Evolutionary conservation across 768 basidiomycete genomes (phyloP), one percentile per base, ranked within the genome.

Genomic region (Cubamyces lactineus): DNA sequence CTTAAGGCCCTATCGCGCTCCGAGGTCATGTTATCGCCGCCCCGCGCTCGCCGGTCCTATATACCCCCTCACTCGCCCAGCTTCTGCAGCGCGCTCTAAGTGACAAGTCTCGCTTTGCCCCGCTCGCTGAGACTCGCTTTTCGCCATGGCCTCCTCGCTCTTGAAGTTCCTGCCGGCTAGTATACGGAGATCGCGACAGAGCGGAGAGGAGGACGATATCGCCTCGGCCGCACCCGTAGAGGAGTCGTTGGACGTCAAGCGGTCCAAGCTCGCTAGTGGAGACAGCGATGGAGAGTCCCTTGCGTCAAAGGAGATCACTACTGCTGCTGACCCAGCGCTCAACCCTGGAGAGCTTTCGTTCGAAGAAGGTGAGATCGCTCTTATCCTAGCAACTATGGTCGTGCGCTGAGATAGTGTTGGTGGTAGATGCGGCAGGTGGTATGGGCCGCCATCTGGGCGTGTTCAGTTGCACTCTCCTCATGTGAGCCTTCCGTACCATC

Each of bases 401-500:
- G 30, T 19, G 19, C 28, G 43, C 49, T 58, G 24, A 45, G 4
- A 34, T 15, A 45, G 24, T 42, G 2, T 4, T 40, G 28, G 49
- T 16, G 3, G 12, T 52, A 83, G 84, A 79, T 62, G 73, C 78
- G 3, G 81, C 81, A 5, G 84, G 84, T 21, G 84, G 84, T 8
- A 82, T 85, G 72, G 83, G 84, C 2, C 78, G 84, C 42, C 83
- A 86, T 66, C 73, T 85, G 0, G 84, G 84, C 11, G 78, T 85
- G 2, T 81, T 82, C 59, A 82, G 79, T 46, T 85, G 84, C 62
- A 85, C 84, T 0, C 77, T 85, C 65, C 74, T 84, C 19, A 84
- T 84, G 79, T 79, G 63, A 24, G 77, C 34, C 5, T 11, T 12
- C n/a, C 9, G 16, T 7, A 24, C 23, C 66, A 16, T 23, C 12